phyloP scores from a whole-genome alignment of 2,329 filamentous ascomycete genomes.

The Coniochaeta sp. region DNA sequence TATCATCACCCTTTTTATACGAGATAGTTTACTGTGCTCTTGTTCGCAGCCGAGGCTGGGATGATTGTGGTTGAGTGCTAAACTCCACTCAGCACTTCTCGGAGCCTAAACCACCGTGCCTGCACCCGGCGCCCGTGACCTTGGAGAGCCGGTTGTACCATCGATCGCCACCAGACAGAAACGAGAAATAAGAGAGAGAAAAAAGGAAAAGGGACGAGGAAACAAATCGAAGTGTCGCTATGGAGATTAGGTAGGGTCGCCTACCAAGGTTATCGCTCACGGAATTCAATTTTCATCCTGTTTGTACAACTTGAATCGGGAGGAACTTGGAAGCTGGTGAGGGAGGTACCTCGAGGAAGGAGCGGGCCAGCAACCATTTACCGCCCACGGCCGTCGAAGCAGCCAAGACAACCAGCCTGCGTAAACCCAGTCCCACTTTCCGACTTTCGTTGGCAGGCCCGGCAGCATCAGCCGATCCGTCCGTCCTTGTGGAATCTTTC shows the following conservation, averaged over 20 bases:
- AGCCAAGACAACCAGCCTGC: neutral
- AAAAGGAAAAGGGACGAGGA: neutral
- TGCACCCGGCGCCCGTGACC: neutral
- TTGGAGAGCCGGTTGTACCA: neutral
- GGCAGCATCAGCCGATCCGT: slow-evolving; percentile 22
- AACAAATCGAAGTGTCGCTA: neutral
- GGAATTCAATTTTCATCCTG: neutral
- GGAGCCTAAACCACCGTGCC: neutral
- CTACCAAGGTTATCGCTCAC: neutral
- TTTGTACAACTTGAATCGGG: neutral
- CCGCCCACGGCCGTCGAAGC: neutral
- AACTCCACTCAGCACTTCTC: neutral
- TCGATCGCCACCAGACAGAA: neutral
- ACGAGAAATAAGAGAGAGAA: neutral
- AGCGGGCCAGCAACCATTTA: neutral
- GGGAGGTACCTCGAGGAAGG: neutral
- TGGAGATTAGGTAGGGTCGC: neutral
- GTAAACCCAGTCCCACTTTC: slow-evolving; percentile 9
- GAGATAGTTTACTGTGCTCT: neutral
- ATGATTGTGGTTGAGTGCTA: neutral
- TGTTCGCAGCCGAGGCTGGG: neutral
- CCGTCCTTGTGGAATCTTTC: slow-evolving; percentile 15
- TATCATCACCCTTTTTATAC: no score
- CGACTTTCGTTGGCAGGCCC: slow-evolving; percentile 12
- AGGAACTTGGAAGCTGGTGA: neutral